Conservation (phyloP, 441 rosid genomes). For the Erodium moschatum region DNA sequence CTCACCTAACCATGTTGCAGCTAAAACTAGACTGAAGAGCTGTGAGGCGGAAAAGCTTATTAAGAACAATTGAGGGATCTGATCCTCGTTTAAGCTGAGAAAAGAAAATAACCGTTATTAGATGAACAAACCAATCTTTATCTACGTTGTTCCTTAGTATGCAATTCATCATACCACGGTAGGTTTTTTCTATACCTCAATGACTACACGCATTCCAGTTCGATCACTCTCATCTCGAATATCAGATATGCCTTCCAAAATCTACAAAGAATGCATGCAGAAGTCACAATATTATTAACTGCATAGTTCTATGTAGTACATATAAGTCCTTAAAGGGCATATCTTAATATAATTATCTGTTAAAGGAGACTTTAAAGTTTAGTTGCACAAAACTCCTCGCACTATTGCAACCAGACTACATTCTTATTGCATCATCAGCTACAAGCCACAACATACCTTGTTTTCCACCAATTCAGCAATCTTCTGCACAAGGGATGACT, state of each 20-base stretch:
- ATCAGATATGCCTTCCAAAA: constrained; percentile 82
- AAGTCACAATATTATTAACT: no score
- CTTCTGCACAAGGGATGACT: constrained; percentile 85
- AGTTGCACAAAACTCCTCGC: no score
- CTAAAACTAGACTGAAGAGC: constrained; percentile 91
- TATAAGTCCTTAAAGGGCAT: no score
- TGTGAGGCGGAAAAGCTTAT: constrained; percentile 77
- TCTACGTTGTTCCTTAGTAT: neutral
- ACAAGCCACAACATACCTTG: constrained; percentile 41
- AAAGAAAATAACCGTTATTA: neutral
- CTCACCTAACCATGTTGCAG: constrained; percentile 98
- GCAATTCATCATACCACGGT: neutral
- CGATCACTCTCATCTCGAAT: constrained; percentile 98
- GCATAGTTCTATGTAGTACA: no score
- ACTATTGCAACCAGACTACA: neutral
- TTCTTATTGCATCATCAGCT: constrained; percentile 3
- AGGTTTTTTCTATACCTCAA: constrained; percentile 50
- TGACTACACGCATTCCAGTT: constrained; percentile 84
- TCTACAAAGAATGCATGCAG: constrained; percentile 26
- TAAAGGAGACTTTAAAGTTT: no score
- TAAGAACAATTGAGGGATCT: constrained; percentile 65
- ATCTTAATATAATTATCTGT: no score
- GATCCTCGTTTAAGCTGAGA: constrained; percentile 75
- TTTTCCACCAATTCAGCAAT: constrained; percentile 93
- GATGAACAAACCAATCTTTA: neutral